phyloP scores from a whole-genome alignment of 495 filamentous ascomycete genomes.

The Aspergillus sclerotiicarbonarius region DNA sequence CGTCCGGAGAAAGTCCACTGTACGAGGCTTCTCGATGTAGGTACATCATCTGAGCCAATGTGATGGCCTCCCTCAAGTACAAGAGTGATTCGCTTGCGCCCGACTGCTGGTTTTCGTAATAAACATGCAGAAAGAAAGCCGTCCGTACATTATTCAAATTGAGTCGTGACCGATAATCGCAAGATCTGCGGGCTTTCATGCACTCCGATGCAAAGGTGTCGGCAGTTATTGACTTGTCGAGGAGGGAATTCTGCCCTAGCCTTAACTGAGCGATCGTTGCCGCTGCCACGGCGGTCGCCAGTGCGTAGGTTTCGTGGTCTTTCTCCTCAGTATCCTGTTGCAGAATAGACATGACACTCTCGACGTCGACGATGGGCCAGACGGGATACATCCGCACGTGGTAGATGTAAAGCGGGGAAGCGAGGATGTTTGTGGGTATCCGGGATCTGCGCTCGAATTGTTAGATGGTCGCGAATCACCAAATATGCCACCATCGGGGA shows the following conservation, averaged over 20 bases:
- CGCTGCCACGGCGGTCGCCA: constrained; percentile 42
- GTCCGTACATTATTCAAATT: constrained; percentile 30
- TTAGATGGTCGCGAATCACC: not conserved
- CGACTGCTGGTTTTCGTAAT: constrained; percentile 42
- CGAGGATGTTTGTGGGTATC: constrained; percentile 25
- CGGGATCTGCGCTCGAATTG: constrained; percentile 9
- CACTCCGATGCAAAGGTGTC: constrained; percentile 20
- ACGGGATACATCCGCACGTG: constrained; percentile 46
- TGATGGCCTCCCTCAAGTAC: constrained; percentile 44
- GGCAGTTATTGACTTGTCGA: constrained; percentile 24
- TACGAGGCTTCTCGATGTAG: constrained; percentile 40
- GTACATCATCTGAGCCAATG: constrained; percentile 44
- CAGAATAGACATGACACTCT: constrained; percentile 34
- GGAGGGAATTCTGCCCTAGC: constrained; percentile 22
- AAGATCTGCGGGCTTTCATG: constrained; percentile 12
- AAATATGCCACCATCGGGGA: no score
- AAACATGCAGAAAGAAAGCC: constrained; percentile 47
- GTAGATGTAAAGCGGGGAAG: constrained; percentile 32
- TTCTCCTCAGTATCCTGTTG: constrained; percentile 24
- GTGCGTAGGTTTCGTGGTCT: constrained; percentile 37
- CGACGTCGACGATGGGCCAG: constrained; percentile 48
- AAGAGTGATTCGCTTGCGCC: constrained; percentile 39
- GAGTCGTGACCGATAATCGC: constrained; percentile 16
- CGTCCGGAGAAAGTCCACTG: constrained; percentile 18
- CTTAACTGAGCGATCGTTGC: constrained; percentile 46